Percentiles rank a stretch among this genome's conserved stretches.
Evolutionary conservation across 345 rosid species (phyloP).

Genomic region (Adansonia digitata): DNA sequence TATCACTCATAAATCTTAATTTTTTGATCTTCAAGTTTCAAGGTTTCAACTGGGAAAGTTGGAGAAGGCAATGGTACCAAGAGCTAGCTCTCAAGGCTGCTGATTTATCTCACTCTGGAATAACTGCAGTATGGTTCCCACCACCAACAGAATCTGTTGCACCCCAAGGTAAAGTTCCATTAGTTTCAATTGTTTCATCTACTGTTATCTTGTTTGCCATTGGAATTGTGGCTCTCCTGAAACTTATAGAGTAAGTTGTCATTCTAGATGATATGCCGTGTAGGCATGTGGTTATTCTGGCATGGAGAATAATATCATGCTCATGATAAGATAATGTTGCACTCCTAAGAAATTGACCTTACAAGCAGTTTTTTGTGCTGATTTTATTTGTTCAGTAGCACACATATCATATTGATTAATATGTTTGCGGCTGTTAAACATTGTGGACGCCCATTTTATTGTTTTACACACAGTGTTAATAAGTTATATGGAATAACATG

Average conservation of each 20-base stretch:
- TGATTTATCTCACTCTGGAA: constrained; percentile 39
- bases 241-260: constrained; percentile 4
- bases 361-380: neutral
- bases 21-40: constrained; percentile 33
- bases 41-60: constrained; percentile 57
- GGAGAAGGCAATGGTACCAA: constrained; percentile 45
- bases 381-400: neutral
- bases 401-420: neutral
- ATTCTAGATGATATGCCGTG: neutral
- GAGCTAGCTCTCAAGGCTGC: constrained; percentile 43
- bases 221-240: neutral
- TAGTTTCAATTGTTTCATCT: neutral
- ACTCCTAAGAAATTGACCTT: neutral
- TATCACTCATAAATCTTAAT: neutral
- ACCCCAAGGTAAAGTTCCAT: constrained; percentile 34
- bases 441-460: neutral
- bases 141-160: constrained; percentile 56
- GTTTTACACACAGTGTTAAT: neutral
- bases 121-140: constrained; percentile 48
- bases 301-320: neutral
- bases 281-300: neutral
- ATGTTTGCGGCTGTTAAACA: neutral
- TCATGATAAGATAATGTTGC: neutral
- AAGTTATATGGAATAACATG: constrained; percentile 12
- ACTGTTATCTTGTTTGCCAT: neutral